Percentiles rank a stretch among this genome's conserved stretches.
Evolutionary conservation across 1,139 yeast species (phyloP).

Genomic region (Suhomyces atakaporum): DNA sequence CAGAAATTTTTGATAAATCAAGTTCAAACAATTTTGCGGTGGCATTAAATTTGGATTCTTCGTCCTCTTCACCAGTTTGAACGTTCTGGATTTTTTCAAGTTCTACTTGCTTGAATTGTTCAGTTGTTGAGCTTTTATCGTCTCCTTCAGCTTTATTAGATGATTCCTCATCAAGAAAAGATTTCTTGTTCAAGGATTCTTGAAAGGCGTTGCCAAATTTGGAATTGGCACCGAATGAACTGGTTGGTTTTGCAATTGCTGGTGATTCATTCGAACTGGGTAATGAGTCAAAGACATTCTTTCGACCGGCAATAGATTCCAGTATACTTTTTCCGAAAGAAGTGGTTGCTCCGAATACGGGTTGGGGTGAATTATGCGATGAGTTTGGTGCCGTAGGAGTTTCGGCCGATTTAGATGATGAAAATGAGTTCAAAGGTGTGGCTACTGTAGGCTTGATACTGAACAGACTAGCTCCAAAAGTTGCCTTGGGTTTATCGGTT

Average conservation of each 20-base stretch:
- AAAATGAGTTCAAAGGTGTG: slow-evolving; percentile 26
- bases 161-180: slow-evolving; percentile 51
- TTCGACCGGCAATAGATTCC: slow-evolving; percentile 26
- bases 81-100: slow-evolving; percentile 53
- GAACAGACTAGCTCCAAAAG: slow-evolving; percentile 38
- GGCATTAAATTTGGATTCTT: slow-evolving; percentile 64
- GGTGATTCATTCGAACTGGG: slow-evolving; percentile 17
- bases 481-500: slow-evolving; percentile 18
- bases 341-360: slow-evolving; percentile 50
- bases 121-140: slow-evolving; percentile 17
- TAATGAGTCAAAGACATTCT: slow-evolving; percentile 39
- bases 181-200: slow-evolving; percentile 48
- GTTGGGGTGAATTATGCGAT: slow-evolving; percentile 21
- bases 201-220: slow-evolving; percentile 61
- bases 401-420: slow-evolving; percentile 7
- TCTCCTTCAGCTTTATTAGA: slow-evolving; percentile 15
- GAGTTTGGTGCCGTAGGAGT: slow-evolving; percentile 16
- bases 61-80: slow-evolving; percentile 91
- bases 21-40: slow-evolving; percentile 81
- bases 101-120: slow-evolving; percentile 53
- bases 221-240: slow-evolving; percentile 59
- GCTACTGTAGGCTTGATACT: slow-evolving; percentile 21
- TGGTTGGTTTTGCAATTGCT: slow-evolving; percentile 4
- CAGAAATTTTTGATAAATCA: slow-evolving; percentile 59
- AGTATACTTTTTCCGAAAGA: slow-evolving; percentile 53